Base-by-base conservation (phyloP, 805 yeast genomes). In the Hanseniaspora meyeri region DNA sequence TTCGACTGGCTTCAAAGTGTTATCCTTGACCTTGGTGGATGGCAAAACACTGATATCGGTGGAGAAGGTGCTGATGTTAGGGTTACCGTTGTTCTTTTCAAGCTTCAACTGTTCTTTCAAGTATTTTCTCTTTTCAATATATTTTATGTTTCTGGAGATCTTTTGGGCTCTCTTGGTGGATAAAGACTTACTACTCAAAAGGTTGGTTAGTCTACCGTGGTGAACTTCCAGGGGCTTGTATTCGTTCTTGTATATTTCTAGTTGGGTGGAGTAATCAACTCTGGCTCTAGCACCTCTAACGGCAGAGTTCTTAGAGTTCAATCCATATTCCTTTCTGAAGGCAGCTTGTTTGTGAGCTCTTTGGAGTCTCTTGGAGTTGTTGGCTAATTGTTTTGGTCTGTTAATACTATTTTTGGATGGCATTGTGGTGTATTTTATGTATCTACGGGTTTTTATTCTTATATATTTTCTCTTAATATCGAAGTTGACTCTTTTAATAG, bases 341-440 rank as follows among this genome's bases (percentile, higher is more conserved):
- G 82, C 74, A 69, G 87, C 75, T 66, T 77, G 81, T 63, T 73
- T 75, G 27, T 80, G 77, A 34, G 81, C 68, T 43, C 76, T 65
- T 37, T 73, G 68, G 47, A 77, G 74, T 67, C 78, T 82, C 52
- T 74, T 74, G 59, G 75, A 74, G 55, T 80, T 72, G 60, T 70
- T 72, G 40, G 79, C 69, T 59, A 77, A 76, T 62, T 77, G 78
- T 67, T 82, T 83, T 49, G 93, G 95, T 69, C 82, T 86, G 70
- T 88, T 89, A 61, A 87, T 75, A 46, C 88, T 79, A 74, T 86
- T 87, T 70, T 78, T 84, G 17, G 89, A 82, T 37, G 95, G 93
- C 95, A 87, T 87, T 47, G 20, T 50, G 7, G 2, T 19, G 12
- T 20, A 4, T 6, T 4, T 4, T 19, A 2, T 24, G 16, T 6